Percentiles rank a stretch among this genome's conserved stretches.
These are phyloP conservation scores for Debaryomyces fabryi DNA, from an alignment of 1,139 yeast species.

Conservation along the genomic window DNA sequence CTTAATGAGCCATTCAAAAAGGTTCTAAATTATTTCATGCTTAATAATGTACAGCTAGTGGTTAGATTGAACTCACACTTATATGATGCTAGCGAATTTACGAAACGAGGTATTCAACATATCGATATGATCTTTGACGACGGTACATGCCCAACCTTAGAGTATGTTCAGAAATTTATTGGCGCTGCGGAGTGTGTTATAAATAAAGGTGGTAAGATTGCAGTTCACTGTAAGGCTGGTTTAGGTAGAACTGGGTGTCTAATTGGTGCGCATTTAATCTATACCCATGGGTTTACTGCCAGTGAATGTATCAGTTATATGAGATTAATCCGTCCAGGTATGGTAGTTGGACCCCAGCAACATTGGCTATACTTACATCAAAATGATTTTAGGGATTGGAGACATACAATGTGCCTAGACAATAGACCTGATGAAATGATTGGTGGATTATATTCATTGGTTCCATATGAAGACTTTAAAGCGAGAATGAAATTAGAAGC, in stretches of 20 bases:
- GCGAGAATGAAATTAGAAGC: slow-evolving; percentile 50
- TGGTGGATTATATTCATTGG: slow-evolving; percentile 77
- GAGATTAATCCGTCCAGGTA: slow-evolving; percentile 96
- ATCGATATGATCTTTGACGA: slow-evolving; percentile 96
- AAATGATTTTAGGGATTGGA: slow-evolving; percentile 94
- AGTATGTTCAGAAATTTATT: slow-evolving; percentile 85
- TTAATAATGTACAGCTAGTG: slow-evolving; percentile 79
- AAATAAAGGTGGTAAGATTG: slow-evolving; percentile 83
- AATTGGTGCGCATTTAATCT: slow-evolving; percentile 94
- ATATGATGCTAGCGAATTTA: slow-evolving; percentile 83
- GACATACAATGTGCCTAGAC: slow-evolving; percentile 86
- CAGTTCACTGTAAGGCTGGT: slow-evolving; percentile 98
- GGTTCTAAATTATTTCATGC: slow-evolving; percentile 74
- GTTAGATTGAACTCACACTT: slow-evolving; percentile 90
- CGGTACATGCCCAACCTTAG: slow-evolving; percentile 96
- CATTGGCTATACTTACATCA: slow-evolving; percentile 98
- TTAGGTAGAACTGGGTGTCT: slow-evolving; percentile 96
- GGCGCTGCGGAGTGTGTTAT: slow-evolving; percentile 95
- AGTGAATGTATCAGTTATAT: slow-evolving; percentile 94
- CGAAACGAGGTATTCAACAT: slow-evolving; percentile 81
- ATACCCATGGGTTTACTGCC: slow-evolving; percentile 96
- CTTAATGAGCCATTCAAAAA: slow-evolving; percentile 75
- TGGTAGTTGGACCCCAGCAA: slow-evolving; percentile 99
- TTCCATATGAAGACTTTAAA: slow-evolving; percentile 57
- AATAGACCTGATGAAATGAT: slow-evolving; percentile 68